Evolutionary conservation across 2,329 filamentous ascomycete species (phyloP), one percentile per base, ranked within the genome.

Genomic region (Celoporthe dispersa): DNA sequence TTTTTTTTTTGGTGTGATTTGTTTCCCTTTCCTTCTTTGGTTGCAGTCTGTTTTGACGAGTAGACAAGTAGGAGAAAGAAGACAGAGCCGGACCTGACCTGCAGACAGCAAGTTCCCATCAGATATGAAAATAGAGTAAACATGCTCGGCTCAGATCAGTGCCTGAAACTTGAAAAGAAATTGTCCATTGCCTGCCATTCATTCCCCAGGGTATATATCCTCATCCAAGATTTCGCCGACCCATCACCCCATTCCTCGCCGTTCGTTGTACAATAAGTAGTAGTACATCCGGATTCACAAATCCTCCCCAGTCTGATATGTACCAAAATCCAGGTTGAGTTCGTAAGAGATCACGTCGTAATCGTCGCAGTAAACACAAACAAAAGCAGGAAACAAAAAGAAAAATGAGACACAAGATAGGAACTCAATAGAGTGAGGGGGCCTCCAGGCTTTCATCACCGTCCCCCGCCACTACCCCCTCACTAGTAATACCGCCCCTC

Each of bases 401-500:
- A 57, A 48, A 48, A 48, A 1, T 0, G 8, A 3, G 12, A 44
- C 0, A 39, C 14, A 44, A 12, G 41, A 44, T 14, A 16, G 5
- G 19, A 19, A 44, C 19, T 16, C 16, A 44, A 44, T 2, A 22
- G n/a, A 9, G 44, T 48, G 44, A 3, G 7, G 8, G 22, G 19
- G 8, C 44, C 22, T 7, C 7, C 22, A 7, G 22, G 16, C n/a
- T 9, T 48, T 48, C 44, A 48, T 22, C 22, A n/a, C 2, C 11
- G n/a, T n/a, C 22, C 22, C 8, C 7, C 19, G 22, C 8, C 44
- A n/a, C 19, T n/a, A 22, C 44, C 19, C 39, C 25, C 12, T 68
- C 55, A 74, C 11, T 66, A 70, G 22, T 75, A 75, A 25, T 77
- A 74, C 69, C 81, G 81, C 55, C 78, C 37, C 76, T 75, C 69